Evolutionary conservation across 768 basidiomycete species (phyloP).

Genomic region (Phylloporus sp.): DNA sequence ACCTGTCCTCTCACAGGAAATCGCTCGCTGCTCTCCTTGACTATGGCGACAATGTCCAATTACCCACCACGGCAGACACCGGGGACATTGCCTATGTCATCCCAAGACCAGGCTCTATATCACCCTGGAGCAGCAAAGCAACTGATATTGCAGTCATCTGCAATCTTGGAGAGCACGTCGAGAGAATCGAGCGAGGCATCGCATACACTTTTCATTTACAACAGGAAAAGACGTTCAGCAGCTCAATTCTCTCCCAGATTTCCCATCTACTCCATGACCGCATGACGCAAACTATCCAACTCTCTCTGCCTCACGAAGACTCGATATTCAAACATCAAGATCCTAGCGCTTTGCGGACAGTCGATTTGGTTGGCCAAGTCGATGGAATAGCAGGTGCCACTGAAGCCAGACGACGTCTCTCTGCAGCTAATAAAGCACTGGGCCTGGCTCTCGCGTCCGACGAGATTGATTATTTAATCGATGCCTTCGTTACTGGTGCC

Average conservation of each 20-base stretch:
- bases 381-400: conserved; percentile 21
- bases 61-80: conserved; percentile 38
- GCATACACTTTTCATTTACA: conserved; percentile 57
- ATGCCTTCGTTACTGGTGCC: conserved; percentile 75
- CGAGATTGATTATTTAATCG: conserved; percentile 89
- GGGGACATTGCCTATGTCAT: conserved; percentile 62
- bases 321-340: conserved; percentile 54
- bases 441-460: conserved; percentile 87
- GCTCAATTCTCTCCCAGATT: conserved; percentile 48
- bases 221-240: conserved; percentile 37
- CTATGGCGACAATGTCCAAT: conserved; percentile 75
- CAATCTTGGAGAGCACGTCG: conserved; percentile 64
- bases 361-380: conserved; percentile 48
- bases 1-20: conserved; percentile 40
- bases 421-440: conserved; percentile 71
- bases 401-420: conserved; percentile 59
- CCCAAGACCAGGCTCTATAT: conserved; percentile 86
- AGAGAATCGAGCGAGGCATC: conserved; percentile 82
- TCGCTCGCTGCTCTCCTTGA: conserved; percentile 67
- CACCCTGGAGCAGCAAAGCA: conserved; percentile 99
- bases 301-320: conserved; percentile 52
- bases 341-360: conserved; percentile 64
- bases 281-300: conserved; percentile 85
- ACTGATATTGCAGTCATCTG: conserved; percentile 92
- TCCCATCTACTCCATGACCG: conserved; percentile 83